Percentiles rank a stretch among this genome's conserved stretches.
phyloP scores from a whole-genome alignment of 352 stramenopile genomes.

The Phytophthora hybrid region DNA sequence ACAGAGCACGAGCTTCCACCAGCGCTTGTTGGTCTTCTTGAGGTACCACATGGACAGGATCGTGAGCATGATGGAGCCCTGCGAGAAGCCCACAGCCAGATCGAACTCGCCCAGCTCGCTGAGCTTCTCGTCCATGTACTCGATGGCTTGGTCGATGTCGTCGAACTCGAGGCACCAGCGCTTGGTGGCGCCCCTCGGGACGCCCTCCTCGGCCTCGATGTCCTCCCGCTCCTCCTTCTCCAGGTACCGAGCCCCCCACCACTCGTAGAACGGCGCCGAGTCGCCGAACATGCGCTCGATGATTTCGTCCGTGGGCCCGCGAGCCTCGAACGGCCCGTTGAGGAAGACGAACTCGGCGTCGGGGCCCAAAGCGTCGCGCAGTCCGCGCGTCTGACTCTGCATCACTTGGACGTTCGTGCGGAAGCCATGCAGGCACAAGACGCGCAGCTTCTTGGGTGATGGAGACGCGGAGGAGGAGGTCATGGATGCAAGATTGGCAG shows the following conservation, averaged over 20 bases:
- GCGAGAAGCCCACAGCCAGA: slow-evolving; percentile 80
- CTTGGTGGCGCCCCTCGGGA: slow-evolving; percentile 31
- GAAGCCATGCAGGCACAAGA: slow-evolving; percentile 80
- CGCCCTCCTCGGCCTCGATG: slow-evolving; percentile 39
- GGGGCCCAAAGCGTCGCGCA: slow-evolving; percentile 67
- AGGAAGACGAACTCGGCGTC: slow-evolving; percentile 77
- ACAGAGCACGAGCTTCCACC: slow-evolving; percentile 66
- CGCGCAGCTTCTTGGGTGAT: slow-evolving; percentile 52
- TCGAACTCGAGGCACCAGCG: slow-evolving; percentile 49
- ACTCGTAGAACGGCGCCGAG: slow-evolving; percentile 81
- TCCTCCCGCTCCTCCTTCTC: slow-evolving; percentile 55
- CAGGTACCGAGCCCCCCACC: slow-evolving; percentile 58
- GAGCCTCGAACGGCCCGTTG: slow-evolving; percentile 63
- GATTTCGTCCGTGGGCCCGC: slow-evolving; percentile 61
- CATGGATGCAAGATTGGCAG: background rate
- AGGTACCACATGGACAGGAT: slow-evolving; percentile 69
- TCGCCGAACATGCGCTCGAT: slow-evolving; percentile 66
- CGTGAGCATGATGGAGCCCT: slow-evolving; percentile 75
- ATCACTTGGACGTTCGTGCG: slow-evolving; percentile 81
- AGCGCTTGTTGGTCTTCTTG: slow-evolving; percentile 45
- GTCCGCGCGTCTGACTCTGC: slow-evolving; percentile 64
- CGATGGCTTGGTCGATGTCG: slow-evolving; percentile 49
- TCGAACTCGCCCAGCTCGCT: slow-evolving; percentile 73
- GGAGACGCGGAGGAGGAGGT: background rate
- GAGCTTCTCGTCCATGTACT: slow-evolving; percentile 70